Base-by-base conservation (phyloP, 805 yeast genomes). In the Spencermartinsiella europaea region DNA sequence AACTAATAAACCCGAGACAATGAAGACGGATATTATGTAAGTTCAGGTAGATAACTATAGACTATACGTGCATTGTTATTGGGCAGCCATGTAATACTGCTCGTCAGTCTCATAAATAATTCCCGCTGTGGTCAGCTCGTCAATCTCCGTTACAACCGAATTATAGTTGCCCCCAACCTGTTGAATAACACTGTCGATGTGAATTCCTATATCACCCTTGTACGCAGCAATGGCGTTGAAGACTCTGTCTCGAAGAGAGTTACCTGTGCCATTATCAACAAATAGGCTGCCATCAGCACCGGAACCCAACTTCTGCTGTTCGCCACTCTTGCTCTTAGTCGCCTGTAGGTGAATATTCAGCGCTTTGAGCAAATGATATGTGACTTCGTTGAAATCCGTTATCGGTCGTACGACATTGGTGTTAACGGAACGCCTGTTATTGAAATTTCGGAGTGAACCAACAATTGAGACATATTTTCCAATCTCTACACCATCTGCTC, bases 281-380 rank as follows among this genome's bases (percentile, higher is more conserved):
- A 47, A 47, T 15, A 47, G 39, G 14, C 44, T 31, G 27, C 37
- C 34, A 17, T 28, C 39, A n/a, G 28, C 34, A 15, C 25, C 36
- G 17, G 21, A 40, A 16, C 43, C 41, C 14, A 17, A 14, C 16
- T 16, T 15, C 14, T 25, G 25, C 28, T 15, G 25, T 19, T 17
- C 21, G 14, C 47, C 49, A 22, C 35, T 19, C 4, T 17, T 14
- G 4, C 21, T 27, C 21, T 36, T 38, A 31, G 38, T 44, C 14
- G 45, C 38, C 3, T 20, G 31, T 16, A 51, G 38, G 36, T 51
- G 53, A 16, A 20, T 34, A 14, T 38, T 28, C 21, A 80, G 70
- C 2, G 86, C 83, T 53, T 75, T 72, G 47, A 83, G 63, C 55
- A 75, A 72, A 59, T 83, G 88, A 60, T 78, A 81, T 5, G 79